Percentiles rank a stretch among this genome's conserved stretches.
Evolutionary conservation across 495 filamentous ascomycete species (phyloP).

Genomic region (Apodospora peruviana): DNA sequence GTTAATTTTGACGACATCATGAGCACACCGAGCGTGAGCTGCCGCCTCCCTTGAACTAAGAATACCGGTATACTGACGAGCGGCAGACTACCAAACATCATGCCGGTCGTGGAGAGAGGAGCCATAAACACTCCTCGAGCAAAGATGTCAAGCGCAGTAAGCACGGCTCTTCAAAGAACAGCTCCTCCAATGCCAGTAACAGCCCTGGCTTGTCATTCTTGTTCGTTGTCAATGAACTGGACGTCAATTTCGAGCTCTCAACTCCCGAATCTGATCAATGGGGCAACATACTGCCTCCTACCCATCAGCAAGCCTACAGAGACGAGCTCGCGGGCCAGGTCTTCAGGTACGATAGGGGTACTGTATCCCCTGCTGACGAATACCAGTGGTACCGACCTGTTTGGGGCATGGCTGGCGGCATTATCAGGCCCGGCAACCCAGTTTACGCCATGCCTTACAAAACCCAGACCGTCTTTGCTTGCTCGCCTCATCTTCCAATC

Average conservation of each 20-base stretch:
- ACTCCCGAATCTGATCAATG: conserved; percentile 17
- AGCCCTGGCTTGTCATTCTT: conserved; percentile 16
- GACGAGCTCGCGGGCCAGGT: conserved; percentile 14
- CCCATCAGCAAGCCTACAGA: conserved; percentile 4
- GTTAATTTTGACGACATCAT: neutral
- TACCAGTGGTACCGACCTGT: conserved; percentile 16
- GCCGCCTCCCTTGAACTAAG: neutral
- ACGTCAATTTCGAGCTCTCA: conserved; percentile 6
- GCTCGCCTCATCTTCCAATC: conserved; percentile 27
- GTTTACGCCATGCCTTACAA: conserved; percentile 6
- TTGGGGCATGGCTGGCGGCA: conserved; percentile 6
- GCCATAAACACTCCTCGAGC: neutral
- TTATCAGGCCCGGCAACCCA: neutral
- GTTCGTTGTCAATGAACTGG: conserved; percentile 31
- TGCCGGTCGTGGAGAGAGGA: neutral
- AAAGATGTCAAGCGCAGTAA: neutral
- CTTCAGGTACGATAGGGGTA: conserved; percentile 21
- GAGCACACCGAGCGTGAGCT: neutral
- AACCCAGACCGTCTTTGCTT: conserved; percentile 23
- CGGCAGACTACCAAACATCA: neutral
- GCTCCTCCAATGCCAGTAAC: neutral
- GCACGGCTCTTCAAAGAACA: neutral
- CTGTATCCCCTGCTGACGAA: conserved; percentile 10
- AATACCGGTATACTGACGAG: neutral
- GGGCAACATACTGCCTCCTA: conserved; percentile 23